Evolutionary conservation across 345 rosid genomes (phyloP).

Genomic region (Schrenkiella parvula): DNA sequence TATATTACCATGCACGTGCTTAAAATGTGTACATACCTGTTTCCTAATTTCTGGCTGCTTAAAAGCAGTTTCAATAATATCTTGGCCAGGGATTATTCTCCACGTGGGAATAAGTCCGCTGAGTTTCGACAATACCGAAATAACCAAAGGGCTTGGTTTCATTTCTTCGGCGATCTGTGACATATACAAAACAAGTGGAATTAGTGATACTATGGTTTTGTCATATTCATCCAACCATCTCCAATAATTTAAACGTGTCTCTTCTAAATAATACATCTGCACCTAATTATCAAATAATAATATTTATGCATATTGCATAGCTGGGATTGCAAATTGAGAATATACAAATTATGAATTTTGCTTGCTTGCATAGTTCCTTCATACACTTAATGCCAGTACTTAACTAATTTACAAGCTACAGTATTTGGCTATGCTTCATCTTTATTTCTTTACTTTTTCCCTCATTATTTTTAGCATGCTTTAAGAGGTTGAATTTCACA

Average conservation of each 20-base stretch:
- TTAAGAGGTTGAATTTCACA: not conserved
- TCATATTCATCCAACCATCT: not conserved
- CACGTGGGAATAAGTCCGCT: constrained; percentile 54
- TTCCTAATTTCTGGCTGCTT: constrained; percentile 58
- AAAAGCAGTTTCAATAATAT: constrained; percentile 62
- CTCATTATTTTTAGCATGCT: not conserved
- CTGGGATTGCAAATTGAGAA: not conserved
- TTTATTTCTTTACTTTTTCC: not conserved
- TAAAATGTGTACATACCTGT: constrained; percentile 38
- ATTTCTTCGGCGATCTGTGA: constrained; percentile 64
- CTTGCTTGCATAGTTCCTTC: not conserved
- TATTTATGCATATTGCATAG: not conserved
- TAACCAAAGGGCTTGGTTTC: constrained; percentile 47
- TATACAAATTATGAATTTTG: not conserved
- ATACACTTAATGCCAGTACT: not conserved
- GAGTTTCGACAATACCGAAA: constrained; percentile 39
- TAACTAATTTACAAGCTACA: not conserved
- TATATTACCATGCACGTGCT: no score
- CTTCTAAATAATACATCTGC: not conserved
- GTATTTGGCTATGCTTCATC: not conserved
- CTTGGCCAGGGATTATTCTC: constrained; percentile 55
- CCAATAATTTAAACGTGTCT: not conserved
- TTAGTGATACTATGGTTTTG: not conserved
- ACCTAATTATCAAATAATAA: not conserved
- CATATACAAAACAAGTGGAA: not conserved